Evolutionary conservation across 2,329 filamentous ascomycete species (phyloP).

Genomic region (Corniculantispora saksenae): DNA sequence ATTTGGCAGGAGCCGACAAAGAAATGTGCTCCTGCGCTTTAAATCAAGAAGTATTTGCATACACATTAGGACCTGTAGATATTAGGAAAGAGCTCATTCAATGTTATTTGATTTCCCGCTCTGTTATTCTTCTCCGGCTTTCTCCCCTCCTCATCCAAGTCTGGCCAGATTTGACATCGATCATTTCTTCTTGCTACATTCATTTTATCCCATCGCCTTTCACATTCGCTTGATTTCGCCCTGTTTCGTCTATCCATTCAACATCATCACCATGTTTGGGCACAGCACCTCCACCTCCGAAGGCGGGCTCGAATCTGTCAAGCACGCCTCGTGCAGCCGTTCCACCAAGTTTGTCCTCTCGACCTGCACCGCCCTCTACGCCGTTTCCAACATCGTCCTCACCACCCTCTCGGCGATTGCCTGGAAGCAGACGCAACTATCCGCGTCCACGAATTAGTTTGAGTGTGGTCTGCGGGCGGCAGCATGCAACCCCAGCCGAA

Average conservation of each 20-base stretch:
- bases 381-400: slow-evolving; percentile 26
- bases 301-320: background rate
- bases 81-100: background rate
- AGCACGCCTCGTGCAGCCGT: slow-evolving; percentile 11
- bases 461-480: background rate
- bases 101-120: background rate
- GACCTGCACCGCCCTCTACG: slow-evolving; percentile 25
- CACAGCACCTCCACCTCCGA: background rate
- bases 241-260: too few species aligned
- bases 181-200: background rate
- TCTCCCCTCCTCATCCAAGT: background rate
- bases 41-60: too few species aligned
- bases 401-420: slow-evolving; percentile 23
- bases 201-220: background rate
- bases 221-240: background rate
- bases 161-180: slow-evolving; percentile 5
- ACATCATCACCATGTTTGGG: background rate
- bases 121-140: background rate
- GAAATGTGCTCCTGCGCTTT: too few species aligned
- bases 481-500: slow-evolving; percentile 15
- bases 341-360: slow-evolving; percentile 21
- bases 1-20: too few species aligned
- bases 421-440: background rate
- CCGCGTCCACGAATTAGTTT: background rate
- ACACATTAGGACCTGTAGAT: too few species aligned